Base-by-base conservation (phyloP, 495 filamentous ascomycete species). In the Xylaria acuta region DNA sequence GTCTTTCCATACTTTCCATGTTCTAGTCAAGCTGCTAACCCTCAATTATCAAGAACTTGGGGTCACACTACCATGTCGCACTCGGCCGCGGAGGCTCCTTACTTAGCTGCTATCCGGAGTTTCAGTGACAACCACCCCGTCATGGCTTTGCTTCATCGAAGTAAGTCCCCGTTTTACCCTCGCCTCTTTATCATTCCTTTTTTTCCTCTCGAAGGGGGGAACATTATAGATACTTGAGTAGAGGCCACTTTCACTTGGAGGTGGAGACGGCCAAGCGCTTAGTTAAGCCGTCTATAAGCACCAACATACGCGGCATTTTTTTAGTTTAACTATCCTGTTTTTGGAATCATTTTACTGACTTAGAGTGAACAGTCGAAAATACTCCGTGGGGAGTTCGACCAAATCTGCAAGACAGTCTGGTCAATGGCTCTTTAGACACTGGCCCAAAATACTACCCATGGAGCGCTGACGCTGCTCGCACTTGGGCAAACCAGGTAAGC, bases 1-100 rank as follows among this genome's bases (percentile, higher is more conserved):
- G 9, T 16, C n/a, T 14, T 43, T 43, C 36, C 59, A 22, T 22
- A 43, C 14, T 41, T n/a, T n/a, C 34, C 41, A 43, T 27, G 11
- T 43, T 22, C 0, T 27, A 18, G 11, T 30, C 30, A 67, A 53
- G 41, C 11, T 67, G n/a, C 64, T 67, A 12, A 67, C 30, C 20
- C 11, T 67, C 3, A 0, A 53, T 51, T 0, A 4, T 32, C 25
- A 56, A 68, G 65, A 11, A 73, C 78, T 40, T 73, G 70, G 56
- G 76, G 77, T 54, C 81, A 84, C 72, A 70, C 81, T 3, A 75
- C 76, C 14, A 60, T 47, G 51, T 78, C 79, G 7, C 81, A 84
- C 71, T 71, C 75, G 16, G 79, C 82, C 5, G 73, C 73, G 0
- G 78, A 84, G 47, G 79, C 79, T 67, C 75, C 79, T 5, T 76